These are phyloP conservation scores for Gamsiella multidivaricata DNA, from an alignment of 192 early-diverging fungal genomes.

Conservation along the genomic window DNA sequence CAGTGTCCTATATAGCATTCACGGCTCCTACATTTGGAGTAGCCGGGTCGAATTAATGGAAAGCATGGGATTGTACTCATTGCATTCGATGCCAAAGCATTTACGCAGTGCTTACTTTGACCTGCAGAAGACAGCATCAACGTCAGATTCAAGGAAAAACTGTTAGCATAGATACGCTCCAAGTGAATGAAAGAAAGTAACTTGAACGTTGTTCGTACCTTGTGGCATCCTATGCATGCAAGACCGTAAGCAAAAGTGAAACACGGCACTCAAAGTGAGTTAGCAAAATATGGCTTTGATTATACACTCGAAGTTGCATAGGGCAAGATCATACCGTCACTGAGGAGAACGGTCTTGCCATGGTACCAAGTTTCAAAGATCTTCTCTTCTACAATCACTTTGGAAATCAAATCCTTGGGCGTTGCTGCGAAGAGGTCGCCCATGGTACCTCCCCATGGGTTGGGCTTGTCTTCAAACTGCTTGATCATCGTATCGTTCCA, in stretches of 20 bases:
- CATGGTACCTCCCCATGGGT: background rate
- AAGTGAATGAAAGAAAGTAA: background rate
- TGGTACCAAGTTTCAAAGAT: background rate
- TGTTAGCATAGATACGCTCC: background rate
- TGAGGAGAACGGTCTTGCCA: background rate
- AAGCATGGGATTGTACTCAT: background rate
- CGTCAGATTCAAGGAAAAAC: background rate
- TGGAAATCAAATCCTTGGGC: background rate
- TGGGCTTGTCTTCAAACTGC: background rate
- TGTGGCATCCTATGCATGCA: background rate
- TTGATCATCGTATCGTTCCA: background rate
- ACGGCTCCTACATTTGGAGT: background rate
- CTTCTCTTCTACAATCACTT: background rate
- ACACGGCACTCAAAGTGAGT: background rate
- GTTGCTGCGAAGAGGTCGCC: background rate
- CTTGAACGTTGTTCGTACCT: background rate
- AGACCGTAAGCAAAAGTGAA: too few species aligned
- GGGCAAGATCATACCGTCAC: background rate
- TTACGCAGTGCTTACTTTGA: too few species aligned
- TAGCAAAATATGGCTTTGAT: background rate
- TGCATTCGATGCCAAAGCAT: too few species aligned
- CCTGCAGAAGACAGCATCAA: too few species aligned
- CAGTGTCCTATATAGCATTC: background rate
- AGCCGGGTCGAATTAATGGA: too few species aligned
- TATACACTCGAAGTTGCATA: background rate